A percentile compares a stretch with the other conserved stretches of the same genome.
Evolutionary conservation across 768 basidiomycete species (phyloP).

Genomic region (Auriscalpium orientale): DNA sequence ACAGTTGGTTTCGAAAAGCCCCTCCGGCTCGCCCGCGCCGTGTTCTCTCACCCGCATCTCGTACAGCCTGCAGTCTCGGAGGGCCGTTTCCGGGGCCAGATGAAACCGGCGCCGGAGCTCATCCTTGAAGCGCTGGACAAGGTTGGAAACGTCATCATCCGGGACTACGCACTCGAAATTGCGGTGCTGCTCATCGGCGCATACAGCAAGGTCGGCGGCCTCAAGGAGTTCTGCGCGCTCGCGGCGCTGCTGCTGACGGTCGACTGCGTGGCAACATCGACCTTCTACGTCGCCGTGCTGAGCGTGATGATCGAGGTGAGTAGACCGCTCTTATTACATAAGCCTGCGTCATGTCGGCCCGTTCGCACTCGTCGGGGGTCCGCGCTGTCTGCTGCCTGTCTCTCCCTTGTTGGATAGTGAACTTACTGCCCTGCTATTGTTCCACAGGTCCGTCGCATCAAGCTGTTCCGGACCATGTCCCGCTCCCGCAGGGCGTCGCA

Average conservation of each 20-base stretch:
- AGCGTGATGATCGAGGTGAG: conserved; percentile 93
- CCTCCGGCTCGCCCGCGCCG: conserved; percentile 80
- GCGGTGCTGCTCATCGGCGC: conserved; percentile 85
- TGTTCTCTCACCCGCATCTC: conserved; percentile 73
- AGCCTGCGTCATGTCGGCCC: neutral
- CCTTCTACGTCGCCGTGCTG: conserved; percentile 83
- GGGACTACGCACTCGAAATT: conserved; percentile 91
- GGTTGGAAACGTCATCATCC: conserved; percentile 76
- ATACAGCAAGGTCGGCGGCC: conserved; percentile 76
- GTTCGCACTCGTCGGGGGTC: neutral
- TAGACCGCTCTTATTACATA: neutral
- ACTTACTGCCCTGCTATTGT: conserved; percentile 6
- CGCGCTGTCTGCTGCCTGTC: neutral
- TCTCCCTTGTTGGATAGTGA: conserved; percentile 4
- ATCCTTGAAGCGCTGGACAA: conserved; percentile 76
- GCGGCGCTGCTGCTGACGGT: conserved; percentile 82
- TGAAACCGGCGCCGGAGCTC: conserved; percentile 77
- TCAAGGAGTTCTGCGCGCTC: conserved; percentile 91
- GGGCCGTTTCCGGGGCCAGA: conserved; percentile 28
- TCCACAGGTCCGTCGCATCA: conserved; percentile 61
- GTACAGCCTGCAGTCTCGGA: conserved; percentile 22
- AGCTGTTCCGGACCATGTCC: conserved; percentile 47
- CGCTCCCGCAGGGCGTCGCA: conserved; percentile 25
- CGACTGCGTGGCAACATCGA: conserved; percentile 84
- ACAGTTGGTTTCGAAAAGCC: conserved; percentile 99